These are phyloP conservation scores for Phytophthora vignae DNA, from an alignment of 352 stramenopile species.

Conservation along the genomic window DNA sequence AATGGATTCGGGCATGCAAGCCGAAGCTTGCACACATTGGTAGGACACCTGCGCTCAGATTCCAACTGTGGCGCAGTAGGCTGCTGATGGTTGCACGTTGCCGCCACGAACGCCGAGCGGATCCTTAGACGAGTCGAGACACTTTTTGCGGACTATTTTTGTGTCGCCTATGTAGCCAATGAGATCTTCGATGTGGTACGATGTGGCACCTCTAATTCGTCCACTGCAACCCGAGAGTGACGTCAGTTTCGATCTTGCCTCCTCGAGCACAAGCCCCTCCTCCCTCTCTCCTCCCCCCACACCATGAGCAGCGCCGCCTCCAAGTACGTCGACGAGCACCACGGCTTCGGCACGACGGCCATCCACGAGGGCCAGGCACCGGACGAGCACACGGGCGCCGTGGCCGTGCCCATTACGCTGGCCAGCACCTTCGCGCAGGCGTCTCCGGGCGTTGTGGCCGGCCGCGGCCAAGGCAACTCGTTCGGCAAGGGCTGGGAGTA, in stretches of 20 bases:
- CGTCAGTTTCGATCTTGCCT: slow-evolving; percentile 36
- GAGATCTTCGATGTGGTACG: neutral
- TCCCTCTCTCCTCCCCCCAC: too few relatives aligned
- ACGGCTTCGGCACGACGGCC: slow-evolving; percentile 82
- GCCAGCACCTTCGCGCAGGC: slow-evolving; percentile 91
- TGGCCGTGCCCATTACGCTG: slow-evolving; percentile 92
- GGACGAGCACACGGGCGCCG: slow-evolving; percentile 79
- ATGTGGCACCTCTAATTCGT: slow-evolving; percentile 13
- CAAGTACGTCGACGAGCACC: slow-evolving; percentile 81
- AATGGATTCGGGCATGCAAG: neutral
- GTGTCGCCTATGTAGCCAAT: neutral
- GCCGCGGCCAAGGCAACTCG: slow-evolving; percentile 83
- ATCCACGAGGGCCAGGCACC: slow-evolving; percentile 88
- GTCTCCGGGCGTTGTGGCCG: slow-evolving; percentile 79
- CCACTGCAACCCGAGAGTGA: neutral
- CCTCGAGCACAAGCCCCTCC: slow-evolving; percentile 10
- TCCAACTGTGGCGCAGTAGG: too few relatives aligned
- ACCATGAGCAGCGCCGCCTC: slow-evolving; percentile 57
- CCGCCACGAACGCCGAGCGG: neutral
- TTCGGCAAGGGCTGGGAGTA: slow-evolving; percentile 97
- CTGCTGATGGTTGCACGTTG: neutral
- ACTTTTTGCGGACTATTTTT: neutral
- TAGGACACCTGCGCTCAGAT: neutral
- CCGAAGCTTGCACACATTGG: neutral
- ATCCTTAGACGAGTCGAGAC: neutral